Conservation (phyloP, 1,284 basidiomycete genomes). For the Apiotrichum gamsii region DNA sequence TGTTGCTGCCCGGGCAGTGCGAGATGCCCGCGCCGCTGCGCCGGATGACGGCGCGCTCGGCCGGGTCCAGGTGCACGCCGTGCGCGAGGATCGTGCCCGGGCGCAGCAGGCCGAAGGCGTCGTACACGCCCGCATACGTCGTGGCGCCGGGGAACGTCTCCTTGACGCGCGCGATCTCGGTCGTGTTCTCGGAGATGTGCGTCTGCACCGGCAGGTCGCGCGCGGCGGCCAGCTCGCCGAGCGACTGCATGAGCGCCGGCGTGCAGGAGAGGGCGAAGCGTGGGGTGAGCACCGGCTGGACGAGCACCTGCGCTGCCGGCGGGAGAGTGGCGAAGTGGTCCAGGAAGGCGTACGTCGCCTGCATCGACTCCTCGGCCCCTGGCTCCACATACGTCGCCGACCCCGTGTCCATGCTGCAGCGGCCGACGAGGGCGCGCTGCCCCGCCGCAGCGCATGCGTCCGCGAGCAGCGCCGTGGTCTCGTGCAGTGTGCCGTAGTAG, state of each 20-base stretch:
- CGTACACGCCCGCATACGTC: conserved; percentile 75
- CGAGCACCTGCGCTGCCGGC: conserved; percentile 53
- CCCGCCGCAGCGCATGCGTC: conserved; percentile 65
- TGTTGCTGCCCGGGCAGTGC: conserved; percentile 91
- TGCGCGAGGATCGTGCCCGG: conserved; percentile 83
- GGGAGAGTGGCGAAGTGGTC: conserved; percentile 51
- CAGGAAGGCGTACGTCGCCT: conserved; percentile 62
- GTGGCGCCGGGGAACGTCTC: conserved; percentile 58
- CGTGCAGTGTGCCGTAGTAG: conserved; percentile 81
- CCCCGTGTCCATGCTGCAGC: conserved; percentile 89
- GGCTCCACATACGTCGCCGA: conserved; percentile 66
- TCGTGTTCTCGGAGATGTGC: conserved; percentile 79
- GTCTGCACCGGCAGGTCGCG: conserved; percentile 67
- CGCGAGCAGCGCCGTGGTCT: conserved; percentile 76
- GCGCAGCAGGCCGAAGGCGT: conserved; percentile 67
- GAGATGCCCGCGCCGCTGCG: conserved; percentile 66
- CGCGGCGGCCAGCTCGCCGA: conserved; percentile 55
- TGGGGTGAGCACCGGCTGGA: conserved; percentile 86
- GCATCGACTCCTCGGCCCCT: conserved; percentile 56
- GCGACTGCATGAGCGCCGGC: conserved; percentile 58
- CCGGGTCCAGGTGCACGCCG: conserved; percentile 61
- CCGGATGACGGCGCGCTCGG: conserved; percentile 69
- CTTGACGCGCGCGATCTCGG: conserved; percentile 65
- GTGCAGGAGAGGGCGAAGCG: conserved; percentile 94
- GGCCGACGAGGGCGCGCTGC: conserved; percentile 79